Conservation (phyloP, 768 basidiomycete species). For the Holtermannia corniformis region DNA sequence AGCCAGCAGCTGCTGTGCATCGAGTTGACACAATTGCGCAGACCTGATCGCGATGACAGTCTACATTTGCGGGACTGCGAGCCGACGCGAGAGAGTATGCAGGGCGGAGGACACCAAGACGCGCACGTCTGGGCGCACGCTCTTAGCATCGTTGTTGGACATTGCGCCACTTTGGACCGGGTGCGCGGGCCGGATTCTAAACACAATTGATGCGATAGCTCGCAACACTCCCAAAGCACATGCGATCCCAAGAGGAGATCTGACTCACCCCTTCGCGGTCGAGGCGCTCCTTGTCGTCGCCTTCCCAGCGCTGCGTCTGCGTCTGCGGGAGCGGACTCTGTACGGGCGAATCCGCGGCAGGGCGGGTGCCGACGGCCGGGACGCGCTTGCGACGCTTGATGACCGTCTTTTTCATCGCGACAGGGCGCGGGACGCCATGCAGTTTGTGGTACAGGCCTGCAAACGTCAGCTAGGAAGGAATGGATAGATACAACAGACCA, state of each 20-base stretch:
- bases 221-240: background rate
- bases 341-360: background rate
- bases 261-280: conserved; percentile 29
- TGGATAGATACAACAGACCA: conserved; percentile 33
- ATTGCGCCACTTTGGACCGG: background rate
- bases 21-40: too few relatives aligned
- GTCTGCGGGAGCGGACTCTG: background rate
- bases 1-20: too few relatives aligned
- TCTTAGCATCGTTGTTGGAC: too few relatives aligned
- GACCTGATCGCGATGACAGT: too few relatives aligned
- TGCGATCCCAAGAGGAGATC: background rate
- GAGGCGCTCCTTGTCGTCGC: conserved; percentile 11
- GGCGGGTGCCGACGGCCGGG: conserved; percentile 53
- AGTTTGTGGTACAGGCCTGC: conserved; percentile 95
- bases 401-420: conserved; percentile 97
- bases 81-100: too few relatives aligned
- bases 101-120: too few relatives aligned
- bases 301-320: background rate
- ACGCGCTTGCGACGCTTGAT: conserved; percentile 98
- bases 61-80: too few relatives aligned
- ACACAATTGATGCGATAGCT: background rate
- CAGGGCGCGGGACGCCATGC: conserved; percentile 91
- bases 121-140: too few relatives aligned
- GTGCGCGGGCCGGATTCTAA: background rate
- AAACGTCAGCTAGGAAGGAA: conserved; percentile 4